Evolutionary conservation across 768 basidiomycete genomes (phyloP), one percentile per base, ranked within the genome.

Genomic region (Pholiota microspora): DNA sequence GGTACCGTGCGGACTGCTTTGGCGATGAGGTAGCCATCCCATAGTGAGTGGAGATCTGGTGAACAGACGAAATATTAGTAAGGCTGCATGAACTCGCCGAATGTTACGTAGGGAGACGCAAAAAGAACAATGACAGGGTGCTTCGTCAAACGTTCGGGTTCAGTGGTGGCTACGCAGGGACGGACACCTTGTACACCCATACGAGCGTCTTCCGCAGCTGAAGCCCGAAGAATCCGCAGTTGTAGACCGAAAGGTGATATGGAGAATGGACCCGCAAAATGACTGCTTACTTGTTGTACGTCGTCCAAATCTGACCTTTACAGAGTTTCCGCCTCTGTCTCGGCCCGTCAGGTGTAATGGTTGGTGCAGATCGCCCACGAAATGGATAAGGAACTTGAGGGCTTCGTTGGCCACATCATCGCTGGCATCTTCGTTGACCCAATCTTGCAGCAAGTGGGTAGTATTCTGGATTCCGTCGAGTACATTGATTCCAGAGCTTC

Each of bases 301-400:
- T 0, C 82, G 83, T 54, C 87, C 88, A 66, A 90, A 97, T 10
- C 73, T 63, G 24, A 94, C 91, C 62, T 84, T 85, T 58, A 78
- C 80, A 5, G 81, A 80, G 64, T 98, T 98, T 1, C 95, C 96
- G 4, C 96, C 96, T 27, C 90, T 79, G 61, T 94, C 85, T 15
- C 94, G 77, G 2, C 92, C 92, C 0, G 89, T 89, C 32, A 99
- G 79, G 68, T 99, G 96, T 51, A 99, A 73, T 4, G 96, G 96
- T 80, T 89, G 86, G 63, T 97, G 96, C 78, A 96, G 77, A 67
- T 98, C 96, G 0, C 96, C 94, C 9, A 97, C 51, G 62, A 93
- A 98, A 69, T 99, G 97, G 27, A 95, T 81, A 28, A 99, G 74
- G 75, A 97, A 99, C 68, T 91, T 89, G 62, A 98, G 76, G 2